phyloP scores from a whole-genome alignment of 495 filamentous ascomycete species.

The Penicillium crystallinum region DNA sequence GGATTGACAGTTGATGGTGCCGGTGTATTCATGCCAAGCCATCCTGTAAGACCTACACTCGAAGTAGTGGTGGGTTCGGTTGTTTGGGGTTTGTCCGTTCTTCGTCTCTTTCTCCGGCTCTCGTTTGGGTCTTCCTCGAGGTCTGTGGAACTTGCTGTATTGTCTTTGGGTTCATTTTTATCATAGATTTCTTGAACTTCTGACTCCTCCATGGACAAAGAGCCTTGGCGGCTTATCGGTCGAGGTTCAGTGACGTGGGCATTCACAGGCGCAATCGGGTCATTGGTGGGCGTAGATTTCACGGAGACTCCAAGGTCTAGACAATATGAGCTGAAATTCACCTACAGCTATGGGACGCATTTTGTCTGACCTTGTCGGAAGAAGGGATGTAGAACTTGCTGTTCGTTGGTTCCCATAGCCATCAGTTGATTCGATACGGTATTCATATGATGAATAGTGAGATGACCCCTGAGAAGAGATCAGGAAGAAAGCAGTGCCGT shows the following conservation, averaged over 20 bases:
- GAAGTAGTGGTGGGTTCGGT: slow-evolving; percentile 5
- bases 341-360: neutral
- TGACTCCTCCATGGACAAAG: neutral
- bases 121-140: slow-evolving; percentile 40
- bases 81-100: slow-evolving; percentile 35
- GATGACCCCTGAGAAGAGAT: slow-evolving; percentile 1
- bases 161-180: neutral
- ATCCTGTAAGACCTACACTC: slow-evolving; percentile 13
- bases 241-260: neutral
- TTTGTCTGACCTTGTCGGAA: slow-evolving; percentile 38
- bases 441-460: slow-evolving; percentile 19
- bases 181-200: neutral
- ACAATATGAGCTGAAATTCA: slow-evolving; percentile 11
- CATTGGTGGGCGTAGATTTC: slow-evolving; percentile 7
- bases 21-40: slow-evolving; percentile 10
- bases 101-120: slow-evolving; percentile 46
- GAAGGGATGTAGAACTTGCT: slow-evolving; percentile 40
- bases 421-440: slow-evolving; percentile 23
- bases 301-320: slow-evolving; percentile 19
- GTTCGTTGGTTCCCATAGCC: slow-evolving; percentile 41
- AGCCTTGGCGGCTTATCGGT: neutral
- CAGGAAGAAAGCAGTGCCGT: neutral
- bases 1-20: neutral
- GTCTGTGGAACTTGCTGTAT: neutral
- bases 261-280: neutral